A percentile compares a stretch with the other conserved stretches of the same genome.
phyloP scores from a whole-genome alignment of 805 yeast genomes.

The Clavispora carvajalis region DNA sequence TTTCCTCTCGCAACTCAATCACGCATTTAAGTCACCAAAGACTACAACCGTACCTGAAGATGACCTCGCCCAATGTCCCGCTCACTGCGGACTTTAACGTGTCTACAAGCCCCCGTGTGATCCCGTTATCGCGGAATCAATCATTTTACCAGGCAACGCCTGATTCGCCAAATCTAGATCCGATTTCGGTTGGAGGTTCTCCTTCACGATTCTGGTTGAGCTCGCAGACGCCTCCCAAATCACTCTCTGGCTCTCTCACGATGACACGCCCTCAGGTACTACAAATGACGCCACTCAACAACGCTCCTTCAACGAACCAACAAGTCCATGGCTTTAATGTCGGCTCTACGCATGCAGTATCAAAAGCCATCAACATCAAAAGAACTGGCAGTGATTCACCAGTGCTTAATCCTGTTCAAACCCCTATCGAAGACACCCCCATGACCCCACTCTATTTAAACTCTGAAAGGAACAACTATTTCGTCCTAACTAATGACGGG shows the following conservation, averaged over 20 bases:
- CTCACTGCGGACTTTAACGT: conserved; percentile 9
- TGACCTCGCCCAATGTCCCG: conserved; percentile 25
- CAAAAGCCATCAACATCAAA: conserved; percentile 7
- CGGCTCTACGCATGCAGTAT: conserved; percentile 6
- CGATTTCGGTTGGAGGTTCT: conserved; percentile 48
- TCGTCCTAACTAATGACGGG: conserved; percentile 5
- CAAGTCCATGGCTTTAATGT: too few relatives aligned
- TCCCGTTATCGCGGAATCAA: conserved; percentile 21
- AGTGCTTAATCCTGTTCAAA: conserved; percentile 34
- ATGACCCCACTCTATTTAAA: conserved; percentile 36
- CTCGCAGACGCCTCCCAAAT: conserved; percentile 49
- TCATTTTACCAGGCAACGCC: conserved; percentile 24
- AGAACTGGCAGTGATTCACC: conserved; percentile 25
- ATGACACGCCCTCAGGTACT: conserved; percentile 13
- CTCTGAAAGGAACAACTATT: conserved; percentile 10
- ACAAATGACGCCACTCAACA: not conserved
- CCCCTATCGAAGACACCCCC: conserved; percentile 38
- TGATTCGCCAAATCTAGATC: conserved; percentile 48
- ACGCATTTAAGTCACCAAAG: conserved; percentile 27
- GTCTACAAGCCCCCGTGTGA: conserved; percentile 21
- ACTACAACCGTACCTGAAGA: conserved; percentile 31
- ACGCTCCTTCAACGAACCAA: not conserved
- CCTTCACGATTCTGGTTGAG: conserved; percentile 52
- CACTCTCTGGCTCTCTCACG: conserved; percentile 19
- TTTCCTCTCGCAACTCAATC: conserved; percentile 15